phyloP scores from a whole-genome alignment of 805 yeast species.

The Naumovozyma baii region DNA sequence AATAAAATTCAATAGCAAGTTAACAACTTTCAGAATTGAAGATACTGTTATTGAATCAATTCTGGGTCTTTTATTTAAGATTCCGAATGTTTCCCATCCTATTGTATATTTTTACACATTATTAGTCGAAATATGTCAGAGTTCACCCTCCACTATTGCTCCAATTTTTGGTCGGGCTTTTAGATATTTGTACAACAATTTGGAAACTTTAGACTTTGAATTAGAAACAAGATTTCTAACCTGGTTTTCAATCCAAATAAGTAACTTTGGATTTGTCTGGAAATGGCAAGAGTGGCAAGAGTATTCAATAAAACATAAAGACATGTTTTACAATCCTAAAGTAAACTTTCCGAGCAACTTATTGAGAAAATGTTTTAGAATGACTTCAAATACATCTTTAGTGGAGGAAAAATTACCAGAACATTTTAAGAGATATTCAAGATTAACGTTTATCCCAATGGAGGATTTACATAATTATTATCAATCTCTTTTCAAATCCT shows the following conservation, averaged over 20 bases:
- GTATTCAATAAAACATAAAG: conserved; percentile 36
- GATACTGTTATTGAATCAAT: conserved; percentile 74
- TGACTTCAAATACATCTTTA: conserved; percentile 51
- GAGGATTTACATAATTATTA: conserved; percentile 31
- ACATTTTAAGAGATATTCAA: conserved; percentile 37
- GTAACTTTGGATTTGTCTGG: conserved; percentile 88
- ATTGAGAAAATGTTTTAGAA: conserved; percentile 66
- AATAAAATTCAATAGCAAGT: conserved; percentile 30
- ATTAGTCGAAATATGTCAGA: conserved; percentile 68
- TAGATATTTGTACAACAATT: conserved; percentile 58
- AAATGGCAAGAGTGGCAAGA: conserved; percentile 86
- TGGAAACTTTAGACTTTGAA: conserved; percentile 60
- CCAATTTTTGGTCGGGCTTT: conserved; percentile 86
- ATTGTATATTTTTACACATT: conserved; percentile 69
- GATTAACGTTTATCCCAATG: conserved; percentile 28
- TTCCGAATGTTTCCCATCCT: conserved; percentile 52
- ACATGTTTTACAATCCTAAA: conserved; percentile 52
- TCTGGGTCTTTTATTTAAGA: conserved; percentile 59
- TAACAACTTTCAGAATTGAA: conserved; percentile 76
- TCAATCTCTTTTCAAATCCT: conserved; percentile 9
- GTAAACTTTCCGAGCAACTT: conserved; percentile 60
- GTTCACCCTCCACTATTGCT: conserved; percentile 69
- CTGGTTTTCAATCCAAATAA: conserved; percentile 84
- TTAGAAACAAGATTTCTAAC: conserved; percentile 56
- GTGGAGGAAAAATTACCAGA: conserved; percentile 60